Percentiles rank a stretch among this genome's conserved stretches.
Evolutionary conservation across 1,284 basidiomycete genomes (phyloP).

Genomic region (Ceratobasidium sp.): DNA sequence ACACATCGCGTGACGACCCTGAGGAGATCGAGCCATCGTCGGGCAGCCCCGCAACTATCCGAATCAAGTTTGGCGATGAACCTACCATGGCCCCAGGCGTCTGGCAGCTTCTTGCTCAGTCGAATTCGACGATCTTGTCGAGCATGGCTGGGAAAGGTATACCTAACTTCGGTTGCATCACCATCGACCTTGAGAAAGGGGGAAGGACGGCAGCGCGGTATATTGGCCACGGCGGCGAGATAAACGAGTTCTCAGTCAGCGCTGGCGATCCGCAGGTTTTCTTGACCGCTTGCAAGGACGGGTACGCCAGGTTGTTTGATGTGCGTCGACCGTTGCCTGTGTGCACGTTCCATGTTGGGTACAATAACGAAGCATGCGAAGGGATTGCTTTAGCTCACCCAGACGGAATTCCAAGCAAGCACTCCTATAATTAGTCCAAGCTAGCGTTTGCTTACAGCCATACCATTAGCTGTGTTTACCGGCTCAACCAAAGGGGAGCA

Average conservation of each 20-base stretch:
- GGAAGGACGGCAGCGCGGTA: constrained; percentile 13
- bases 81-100: background rate
- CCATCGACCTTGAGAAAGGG: constrained; percentile 27
- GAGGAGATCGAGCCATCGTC: constrained; percentile 32
- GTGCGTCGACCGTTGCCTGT: constrained; percentile 10
- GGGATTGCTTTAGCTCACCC: constrained; percentile 4
- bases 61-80: constrained; percentile 9
- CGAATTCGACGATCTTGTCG: constrained; percentile 8
- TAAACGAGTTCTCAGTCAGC: constrained; percentile 6
- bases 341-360: constrained; percentile 18
- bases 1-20: constrained; percentile 8
- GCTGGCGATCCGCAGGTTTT: constrained; percentile 11
- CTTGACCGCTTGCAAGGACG: constrained; percentile 25
- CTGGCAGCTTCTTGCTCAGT: constrained; percentile 3
- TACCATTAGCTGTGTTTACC: constrained; percentile 12
- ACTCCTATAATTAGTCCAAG: background rate
- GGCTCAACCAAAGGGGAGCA: constrained; percentile 14
- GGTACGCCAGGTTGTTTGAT: constrained; percentile 35
- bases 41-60: background rate
- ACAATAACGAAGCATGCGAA: constrained; percentile 8
- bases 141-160: background rate
- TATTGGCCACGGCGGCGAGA: constrained; percentile 22
- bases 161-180: background rate
- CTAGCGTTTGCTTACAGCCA: background rate
- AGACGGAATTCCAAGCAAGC: constrained; percentile 21